Evolutionary conservation across 306 rosid species (phyloP).

Genomic region (Lathyrus aphaca): DNA sequence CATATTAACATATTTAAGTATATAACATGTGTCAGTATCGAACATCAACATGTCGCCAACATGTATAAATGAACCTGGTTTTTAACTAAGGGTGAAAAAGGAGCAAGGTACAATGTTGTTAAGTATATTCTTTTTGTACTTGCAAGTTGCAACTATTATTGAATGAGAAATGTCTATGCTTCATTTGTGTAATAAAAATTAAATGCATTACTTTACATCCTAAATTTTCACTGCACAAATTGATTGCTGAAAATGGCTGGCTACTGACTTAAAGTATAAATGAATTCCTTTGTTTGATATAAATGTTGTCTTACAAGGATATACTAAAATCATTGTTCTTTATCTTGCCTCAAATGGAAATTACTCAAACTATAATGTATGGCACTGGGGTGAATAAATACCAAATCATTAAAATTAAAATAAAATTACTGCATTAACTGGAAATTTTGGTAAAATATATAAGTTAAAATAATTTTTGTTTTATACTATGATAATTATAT

Average conservation of each 20-base stretch:
- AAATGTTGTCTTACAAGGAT: background rate
- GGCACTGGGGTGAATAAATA: background rate
- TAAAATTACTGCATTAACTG: background rate
- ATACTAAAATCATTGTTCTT: background rate
- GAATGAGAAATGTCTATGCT: constrained; percentile 22
- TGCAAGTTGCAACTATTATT: constrained; percentile 26
- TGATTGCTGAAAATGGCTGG: background rate
- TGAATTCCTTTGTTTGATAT: background rate
- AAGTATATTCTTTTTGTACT: constrained; percentile 20
- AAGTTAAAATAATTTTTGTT: too few species aligned
- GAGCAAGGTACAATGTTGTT: background rate
- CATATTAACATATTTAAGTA: background rate
- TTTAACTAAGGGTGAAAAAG: background rate
- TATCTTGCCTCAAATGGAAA: background rate
- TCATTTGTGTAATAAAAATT: constrained; percentile 9
- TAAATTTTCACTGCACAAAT: background rate
- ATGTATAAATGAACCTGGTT: background rate
- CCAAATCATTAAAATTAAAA: background rate
- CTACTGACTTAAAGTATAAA: background rate
- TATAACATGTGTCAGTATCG: too few species aligned
- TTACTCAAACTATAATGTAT: background rate
- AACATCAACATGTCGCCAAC: too few species aligned
- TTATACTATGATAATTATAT: too few species aligned
- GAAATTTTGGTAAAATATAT: too few species aligned
- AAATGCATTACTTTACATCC: background rate